Evolutionary conservation across 179 eudicot species (phyloP).

Genomic region (Spergularia azorica): DNA sequence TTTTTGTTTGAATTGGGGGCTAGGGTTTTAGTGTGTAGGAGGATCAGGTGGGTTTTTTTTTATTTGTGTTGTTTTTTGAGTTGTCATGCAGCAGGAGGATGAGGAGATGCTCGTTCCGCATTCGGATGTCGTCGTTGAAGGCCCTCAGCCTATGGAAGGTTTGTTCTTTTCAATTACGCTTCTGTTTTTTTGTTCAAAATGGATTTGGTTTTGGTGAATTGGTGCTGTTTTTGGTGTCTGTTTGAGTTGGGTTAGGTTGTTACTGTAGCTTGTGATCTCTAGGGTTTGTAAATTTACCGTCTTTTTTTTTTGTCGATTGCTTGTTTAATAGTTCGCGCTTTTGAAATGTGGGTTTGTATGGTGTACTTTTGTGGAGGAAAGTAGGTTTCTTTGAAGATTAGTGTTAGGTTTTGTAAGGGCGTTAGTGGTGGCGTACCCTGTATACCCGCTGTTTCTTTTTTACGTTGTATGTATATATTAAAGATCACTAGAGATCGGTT

Average conservation of each 20-base stretch:
- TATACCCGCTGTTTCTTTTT: too few relatives aligned
- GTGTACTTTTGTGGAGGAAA: background rate
- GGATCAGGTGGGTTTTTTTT: background rate
- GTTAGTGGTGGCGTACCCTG: too few relatives aligned
- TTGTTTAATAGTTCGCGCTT: background rate
- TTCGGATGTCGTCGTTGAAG: slow-evolving; percentile 71
- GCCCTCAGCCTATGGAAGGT: slow-evolving; percentile 89
- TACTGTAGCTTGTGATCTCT: background rate
- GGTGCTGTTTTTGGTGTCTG: background rate
- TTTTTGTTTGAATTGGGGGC: background rate
- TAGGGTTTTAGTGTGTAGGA: slow-evolving; percentile 26
- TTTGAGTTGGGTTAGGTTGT: background rate
- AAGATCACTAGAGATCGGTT: too few relatives aligned
- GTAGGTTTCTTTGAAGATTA: background rate
- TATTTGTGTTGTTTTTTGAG: slow-evolving; percentile 14
- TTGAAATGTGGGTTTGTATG: background rate
- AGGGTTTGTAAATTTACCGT: slow-evolving; percentile 5
- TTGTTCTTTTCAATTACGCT: background rate
- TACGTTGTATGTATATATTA: too few relatives aligned
- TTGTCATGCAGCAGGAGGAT: slow-evolving; percentile 53
- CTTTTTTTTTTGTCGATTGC: background rate
- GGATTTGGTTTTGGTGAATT: background rate
- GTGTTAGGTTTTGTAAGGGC: background rate
- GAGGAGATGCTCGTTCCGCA: slow-evolving; percentile 93
- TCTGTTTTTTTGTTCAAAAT: background rate